Conservation (phyloP, 345 rosid genomes). For the sweet orange (Citrus sinensis) region DNA sequence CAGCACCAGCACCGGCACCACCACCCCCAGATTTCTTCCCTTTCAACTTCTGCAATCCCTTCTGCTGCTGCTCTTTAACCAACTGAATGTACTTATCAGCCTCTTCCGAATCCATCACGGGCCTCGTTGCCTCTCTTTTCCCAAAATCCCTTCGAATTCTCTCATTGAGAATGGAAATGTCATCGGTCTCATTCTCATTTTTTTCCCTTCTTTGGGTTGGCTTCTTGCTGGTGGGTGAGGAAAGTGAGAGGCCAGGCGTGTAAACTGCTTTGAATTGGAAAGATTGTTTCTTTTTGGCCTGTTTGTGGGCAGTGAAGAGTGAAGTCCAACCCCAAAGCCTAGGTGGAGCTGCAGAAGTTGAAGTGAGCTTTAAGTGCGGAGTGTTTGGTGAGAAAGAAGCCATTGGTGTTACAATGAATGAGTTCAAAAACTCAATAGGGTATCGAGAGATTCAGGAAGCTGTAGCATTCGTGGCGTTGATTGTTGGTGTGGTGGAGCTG, state of each 20-base stretch:
- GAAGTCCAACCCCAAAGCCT: not conserved
- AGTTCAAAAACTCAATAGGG: slow-evolving; percentile 3
- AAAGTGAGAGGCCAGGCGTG: slow-evolving; percentile 36
- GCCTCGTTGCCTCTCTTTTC: slow-evolving; percentile 50
- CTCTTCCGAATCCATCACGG: slow-evolving; percentile 73
- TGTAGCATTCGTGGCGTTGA: slow-evolving; percentile 3
- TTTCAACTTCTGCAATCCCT: slow-evolving; percentile 83
- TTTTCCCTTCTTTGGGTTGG: slow-evolving; percentile 40
- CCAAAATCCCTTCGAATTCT: slow-evolving; percentile 66
- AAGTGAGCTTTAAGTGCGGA: not conserved
- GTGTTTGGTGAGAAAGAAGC: slow-evolving; percentile 19
- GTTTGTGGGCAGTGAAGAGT: not conserved
- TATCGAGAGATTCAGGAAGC: slow-evolving; percentile 14
- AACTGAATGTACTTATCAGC: slow-evolving; percentile 74
- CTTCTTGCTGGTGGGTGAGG: slow-evolving; percentile 21
- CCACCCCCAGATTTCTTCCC: slow-evolving; percentile 35
- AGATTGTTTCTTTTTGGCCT: slow-evolving; percentile 2
- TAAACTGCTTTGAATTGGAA: slow-evolving; percentile 38
- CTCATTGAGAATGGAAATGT: slow-evolving; percentile 73
- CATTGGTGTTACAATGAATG: slow-evolving; percentile 29
- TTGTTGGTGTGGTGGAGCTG: not conserved
- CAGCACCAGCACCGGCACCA: not conserved
- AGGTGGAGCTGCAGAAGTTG: not conserved
- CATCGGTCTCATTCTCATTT: slow-evolving; percentile 40
- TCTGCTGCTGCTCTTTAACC: slow-evolving; percentile 87